Conservation (phyloP, 768 basidiomycete species). For the Candolleomyces eurysporus region DNA sequence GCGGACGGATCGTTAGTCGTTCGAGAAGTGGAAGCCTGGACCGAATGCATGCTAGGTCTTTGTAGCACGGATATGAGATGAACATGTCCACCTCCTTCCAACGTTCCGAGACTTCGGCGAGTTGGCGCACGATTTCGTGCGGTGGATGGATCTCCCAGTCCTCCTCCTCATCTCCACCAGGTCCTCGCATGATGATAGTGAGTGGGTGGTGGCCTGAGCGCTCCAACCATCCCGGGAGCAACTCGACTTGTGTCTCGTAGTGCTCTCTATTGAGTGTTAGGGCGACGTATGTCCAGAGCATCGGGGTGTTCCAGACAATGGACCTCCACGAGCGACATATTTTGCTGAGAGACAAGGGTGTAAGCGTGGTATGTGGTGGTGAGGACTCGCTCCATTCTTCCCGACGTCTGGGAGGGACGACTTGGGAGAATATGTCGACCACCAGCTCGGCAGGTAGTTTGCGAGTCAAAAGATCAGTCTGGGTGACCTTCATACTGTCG, state of each 20-base stretch:
- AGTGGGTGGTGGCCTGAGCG: not conserved
- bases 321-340: constrained; percentile 1
- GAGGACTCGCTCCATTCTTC: not conserved
- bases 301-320: not conserved
- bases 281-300: not conserved
- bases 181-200: not conserved
- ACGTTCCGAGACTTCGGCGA: not conserved
- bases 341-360: constrained; percentile 3
- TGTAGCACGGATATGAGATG: constrained; percentile 3
- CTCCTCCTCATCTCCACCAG: not conserved
- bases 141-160: constrained; percentile 6
- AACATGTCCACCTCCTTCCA: constrained; percentile 2
- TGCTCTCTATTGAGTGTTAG: not conserved
- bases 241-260: not conserved
- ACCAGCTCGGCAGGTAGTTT: constrained; percentile 1
- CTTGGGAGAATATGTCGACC: constrained; percentile 3
- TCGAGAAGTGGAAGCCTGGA: not conserved
- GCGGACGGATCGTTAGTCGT: not conserved
- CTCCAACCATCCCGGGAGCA: not conserved
- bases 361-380: not conserved
- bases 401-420: not conserved
- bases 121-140: not conserved
- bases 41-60: not conserved
- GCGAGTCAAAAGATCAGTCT: not conserved
- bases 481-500: too few relatives aligned